Conservation (phyloP, 805 yeast species). For the Priceomyces medius region DNA sequence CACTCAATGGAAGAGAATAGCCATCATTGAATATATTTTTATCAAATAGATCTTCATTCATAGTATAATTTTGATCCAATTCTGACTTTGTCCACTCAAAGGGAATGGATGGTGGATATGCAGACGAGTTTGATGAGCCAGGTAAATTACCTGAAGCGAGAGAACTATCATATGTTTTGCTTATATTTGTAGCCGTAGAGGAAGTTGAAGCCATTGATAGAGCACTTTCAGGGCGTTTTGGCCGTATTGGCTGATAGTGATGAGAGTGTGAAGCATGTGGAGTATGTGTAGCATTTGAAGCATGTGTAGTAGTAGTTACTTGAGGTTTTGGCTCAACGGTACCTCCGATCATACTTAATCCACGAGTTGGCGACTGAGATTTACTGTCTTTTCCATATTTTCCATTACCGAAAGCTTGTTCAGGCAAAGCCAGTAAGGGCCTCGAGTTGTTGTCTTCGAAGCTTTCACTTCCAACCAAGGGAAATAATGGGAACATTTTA, state of each 20-base stretch:
- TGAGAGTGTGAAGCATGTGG: neutral
- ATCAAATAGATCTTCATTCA: conserved; percentile 3
- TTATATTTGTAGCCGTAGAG: conserved; percentile 16
- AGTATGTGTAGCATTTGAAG: conserved; percentile 1
- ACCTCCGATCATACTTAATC: neutral
- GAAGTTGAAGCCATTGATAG: conserved; percentile 39
- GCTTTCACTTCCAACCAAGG: conserved; percentile 38
- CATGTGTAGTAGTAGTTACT: too few relatives aligned
- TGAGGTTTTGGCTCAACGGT: neutral
- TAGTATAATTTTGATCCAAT: neutral
- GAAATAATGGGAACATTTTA: conserved; percentile 42
- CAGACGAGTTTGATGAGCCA: conserved; percentile 12
- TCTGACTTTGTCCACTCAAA: conserved; percentile 4
- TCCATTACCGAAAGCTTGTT: neutral
- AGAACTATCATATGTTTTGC: conserved; percentile 7
- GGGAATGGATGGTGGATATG: conserved; percentile 13
- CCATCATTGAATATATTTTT: conserved; percentile 1
- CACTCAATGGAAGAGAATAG: neutral
- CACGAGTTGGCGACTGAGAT: conserved; percentile 1
- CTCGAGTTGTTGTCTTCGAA: conserved; percentile 35
- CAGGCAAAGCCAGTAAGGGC: conserved; percentile 35
- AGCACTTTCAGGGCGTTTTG: conserved; percentile 41
- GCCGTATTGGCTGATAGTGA: conserved; percentile 26
- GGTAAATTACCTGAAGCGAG: conserved; percentile 3
- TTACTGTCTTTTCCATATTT: neutral